Base-by-base conservation (phyloP, 225 moss, liverwort and hornwort genomes). In the Climacium dendroides region DNA sequence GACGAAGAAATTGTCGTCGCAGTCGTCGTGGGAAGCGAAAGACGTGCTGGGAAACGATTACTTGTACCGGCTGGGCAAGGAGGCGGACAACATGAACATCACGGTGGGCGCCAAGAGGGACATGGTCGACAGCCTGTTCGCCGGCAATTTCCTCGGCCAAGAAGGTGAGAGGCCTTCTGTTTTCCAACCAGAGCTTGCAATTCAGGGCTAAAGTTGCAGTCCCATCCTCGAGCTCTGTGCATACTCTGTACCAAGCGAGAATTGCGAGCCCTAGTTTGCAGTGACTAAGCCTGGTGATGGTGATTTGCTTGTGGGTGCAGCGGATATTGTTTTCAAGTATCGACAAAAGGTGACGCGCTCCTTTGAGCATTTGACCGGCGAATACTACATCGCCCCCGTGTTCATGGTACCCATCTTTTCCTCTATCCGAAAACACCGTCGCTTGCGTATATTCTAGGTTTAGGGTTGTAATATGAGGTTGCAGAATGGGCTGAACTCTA, bases 341-440 rank as follows among this genome's bases (percentile, higher is more conserved):
- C 95, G 97, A 16, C 99, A 97, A 88, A 95, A 93, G 87, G 99
- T 97, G 73, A 99, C 99, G 45, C 95, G 99, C 83, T 94, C 95
- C 71, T 96, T 99, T 81, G 88, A 94, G 87, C 95, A 99, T 85
- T 82, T 97, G 55, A 94, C 93, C 73, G 99, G 99, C 76, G 99
- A 99, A 47, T 99, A 92, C 83, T 99, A 96, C 94, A 99, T 99
- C 89, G 96, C 99, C 69, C 97, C 99, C 77, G 86, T 90, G 74
- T 99, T 96, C 91, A 92, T 99, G 96, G 99, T 98, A 92, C 54
- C 66, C 41, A 45, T 85, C 23, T 25, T 71, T 55, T 35, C 61
- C 58, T 66, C 37, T 10, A 73, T 58, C 62, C 23, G 82, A 82
- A 62, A 32, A 28, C 54, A 63, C 71, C 48, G 24, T 80, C 34